Conservation (phyloP, 495 filamentous ascomycete genomes). For the Podospora didyma region DNA sequence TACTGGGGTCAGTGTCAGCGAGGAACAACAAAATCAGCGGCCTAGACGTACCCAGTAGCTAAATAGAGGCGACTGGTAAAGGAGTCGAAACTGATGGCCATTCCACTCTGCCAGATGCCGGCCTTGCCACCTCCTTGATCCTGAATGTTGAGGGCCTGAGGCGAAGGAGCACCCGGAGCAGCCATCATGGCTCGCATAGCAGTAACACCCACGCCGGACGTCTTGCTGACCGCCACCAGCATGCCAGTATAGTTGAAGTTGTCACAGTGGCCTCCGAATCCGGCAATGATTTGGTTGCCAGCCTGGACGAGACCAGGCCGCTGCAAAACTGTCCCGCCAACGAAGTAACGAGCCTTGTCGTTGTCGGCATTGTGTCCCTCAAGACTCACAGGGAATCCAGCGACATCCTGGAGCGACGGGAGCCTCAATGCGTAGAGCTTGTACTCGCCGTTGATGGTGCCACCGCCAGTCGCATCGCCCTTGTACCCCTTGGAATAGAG, state of each 20-base stretch:
- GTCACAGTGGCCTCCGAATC: slow-evolving; percentile 43
- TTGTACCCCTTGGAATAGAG: slow-evolving; percentile 40
- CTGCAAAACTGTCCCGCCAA: slow-evolving; percentile 40
- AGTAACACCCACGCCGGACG: slow-evolving; percentile 14
- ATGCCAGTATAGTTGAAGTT: slow-evolving; percentile 44
- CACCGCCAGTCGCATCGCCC: slow-evolving; percentile 19
- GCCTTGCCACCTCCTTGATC: slow-evolving; percentile 29
- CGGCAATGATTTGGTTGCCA: slow-evolving; percentile 29
- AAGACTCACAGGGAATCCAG: slow-evolving; percentile 35
- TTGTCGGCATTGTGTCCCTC: slow-evolving; percentile 37
- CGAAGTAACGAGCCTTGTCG: slow-evolving; percentile 33
- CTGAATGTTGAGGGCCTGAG: slow-evolving; percentile 19
- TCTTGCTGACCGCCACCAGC: slow-evolving; percentile 31
- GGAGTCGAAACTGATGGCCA: slow-evolving; percentile 33
- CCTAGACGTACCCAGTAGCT: slow-evolving; percentile 28
- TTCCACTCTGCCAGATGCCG: slow-evolving; percentile 42
- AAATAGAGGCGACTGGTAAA: slow-evolving; percentile 29
- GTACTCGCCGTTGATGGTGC: slow-evolving; percentile 24
- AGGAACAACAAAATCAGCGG: background rate
- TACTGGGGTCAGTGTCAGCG: slow-evolving; percentile 10
- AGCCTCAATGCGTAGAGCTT: slow-evolving; percentile 34
- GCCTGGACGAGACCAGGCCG: slow-evolving; percentile 32
- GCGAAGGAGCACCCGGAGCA: slow-evolving; percentile 18
- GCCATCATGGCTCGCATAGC: slow-evolving; percentile 12
- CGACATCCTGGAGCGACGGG: slow-evolving; percentile 24